A percentile compares a stretch with the other conserved stretches of the same genome.
phyloP scores from a whole-genome alignment of 768 basidiomycete genomes.

The Lactarius quietus region DNA sequence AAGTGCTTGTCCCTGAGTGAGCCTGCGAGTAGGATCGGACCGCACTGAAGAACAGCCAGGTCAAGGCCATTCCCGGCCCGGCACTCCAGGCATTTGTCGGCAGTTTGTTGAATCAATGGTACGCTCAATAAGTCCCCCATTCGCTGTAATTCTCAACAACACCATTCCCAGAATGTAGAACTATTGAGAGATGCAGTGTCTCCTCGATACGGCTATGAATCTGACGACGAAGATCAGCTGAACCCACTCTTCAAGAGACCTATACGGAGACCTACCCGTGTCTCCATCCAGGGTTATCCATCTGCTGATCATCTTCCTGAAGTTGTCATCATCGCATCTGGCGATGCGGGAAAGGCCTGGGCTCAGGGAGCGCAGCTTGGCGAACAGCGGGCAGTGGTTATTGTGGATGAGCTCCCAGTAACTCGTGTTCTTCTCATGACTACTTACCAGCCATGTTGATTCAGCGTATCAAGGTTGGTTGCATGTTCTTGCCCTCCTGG shows the following conservation, averaged over 20 bases:
- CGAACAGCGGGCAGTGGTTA: constrained; percentile 21
- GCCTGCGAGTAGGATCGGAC: too few species aligned
- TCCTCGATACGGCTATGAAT: constrained; percentile 30
- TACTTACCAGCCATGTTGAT: not conserved
- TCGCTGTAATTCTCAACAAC: not conserved
- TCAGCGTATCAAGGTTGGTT: constrained; percentile 22
- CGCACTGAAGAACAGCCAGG: not conserved
- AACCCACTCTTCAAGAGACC: constrained; percentile 24
- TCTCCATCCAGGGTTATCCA: constrained; percentile 5
- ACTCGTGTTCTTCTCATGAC: not conserved
- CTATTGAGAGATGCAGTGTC: constrained; percentile 29
- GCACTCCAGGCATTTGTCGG: too few species aligned
- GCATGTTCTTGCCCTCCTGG: constrained; percentile 26
- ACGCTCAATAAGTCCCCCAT: not conserved
- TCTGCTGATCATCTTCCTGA: not conserved
- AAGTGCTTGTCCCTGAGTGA: not conserved
- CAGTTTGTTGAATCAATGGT: too few species aligned
- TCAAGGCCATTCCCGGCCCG: not conserved
- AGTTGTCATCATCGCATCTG: constrained; percentile 24
- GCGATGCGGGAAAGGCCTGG: constrained; percentile 28
- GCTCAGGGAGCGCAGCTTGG: constrained; percentile 26
- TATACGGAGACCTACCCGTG: not conserved
- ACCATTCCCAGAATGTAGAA: constrained; percentile 20
- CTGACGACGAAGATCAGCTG: constrained; percentile 31
- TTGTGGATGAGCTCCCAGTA: constrained; percentile 21